Base-by-base conservation (phyloP, 768 basidiomycete genomes). In the Serendipita sp. region DNA sequence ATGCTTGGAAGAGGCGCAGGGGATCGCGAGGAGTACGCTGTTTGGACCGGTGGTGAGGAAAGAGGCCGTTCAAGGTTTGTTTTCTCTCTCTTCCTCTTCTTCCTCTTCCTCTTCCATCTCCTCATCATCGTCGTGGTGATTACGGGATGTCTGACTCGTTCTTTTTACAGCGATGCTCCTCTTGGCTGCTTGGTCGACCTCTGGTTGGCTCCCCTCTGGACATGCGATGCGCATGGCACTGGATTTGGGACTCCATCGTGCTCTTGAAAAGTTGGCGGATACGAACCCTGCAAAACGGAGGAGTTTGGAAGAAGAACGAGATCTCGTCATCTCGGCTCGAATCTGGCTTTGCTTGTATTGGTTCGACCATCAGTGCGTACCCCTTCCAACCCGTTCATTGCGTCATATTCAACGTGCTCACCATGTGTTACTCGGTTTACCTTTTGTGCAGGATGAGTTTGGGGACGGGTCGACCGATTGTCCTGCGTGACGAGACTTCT, bases 181-280 rank as follows among this genome's bases (percentile, higher is more conserved):
- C 35, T 78, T 96, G 52, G 89, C 91, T 34, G 91, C 92, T 3
- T 95, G 91, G 90, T 89, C 86, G 71, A 90, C 91, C 44, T 91
- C 92, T 68, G 92, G 91, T 0, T 97, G 91, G 91, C 79, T 97
- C 52, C 91, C 93, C 7, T 88, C 89, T 69, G 94, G 94, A 2
- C 94, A 97, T 71, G 94, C 94, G 3, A 86, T 96, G 84, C 84
- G 94, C 63, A 95, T 95, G 91, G 92, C 91, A 18, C 77, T 95
- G 64, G 93, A 96, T 72, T 85, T 97, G 63, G 91, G 93, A 36
- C 79, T 97, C 23, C 91, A 97, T 72, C 85, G 89, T 47, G 94
- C 94, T 8, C 75, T 96, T 48, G 92, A 95, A 71, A 95, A 91
- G 72, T 80, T 97, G 7, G 89, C 87, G 1, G 89, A 94, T 63